phyloP scores from a whole-genome alignment of 371 early-diverging fungal species.

The Mortierella sp. region DNA sequence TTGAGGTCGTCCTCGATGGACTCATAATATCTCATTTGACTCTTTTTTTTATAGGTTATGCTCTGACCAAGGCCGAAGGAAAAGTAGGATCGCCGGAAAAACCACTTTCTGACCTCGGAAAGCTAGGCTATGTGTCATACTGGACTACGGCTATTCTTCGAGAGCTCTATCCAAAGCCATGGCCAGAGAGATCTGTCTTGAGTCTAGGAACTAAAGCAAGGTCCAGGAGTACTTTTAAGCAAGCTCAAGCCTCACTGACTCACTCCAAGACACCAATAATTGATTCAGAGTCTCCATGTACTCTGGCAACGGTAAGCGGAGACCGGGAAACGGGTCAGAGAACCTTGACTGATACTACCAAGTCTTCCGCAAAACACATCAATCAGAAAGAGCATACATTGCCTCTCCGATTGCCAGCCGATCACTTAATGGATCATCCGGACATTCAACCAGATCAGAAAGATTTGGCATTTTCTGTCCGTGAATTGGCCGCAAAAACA shows the following conservation, averaged over 20 bases:
- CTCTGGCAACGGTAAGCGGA: no score
- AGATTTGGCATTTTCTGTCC: constrained; percentile 55
- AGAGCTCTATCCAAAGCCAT: constrained; percentile 51
- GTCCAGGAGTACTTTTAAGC: background rate
- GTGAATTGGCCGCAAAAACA: constrained; percentile 56
- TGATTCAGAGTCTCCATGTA: no score
- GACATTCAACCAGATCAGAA: background rate
- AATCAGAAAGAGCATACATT: no score
- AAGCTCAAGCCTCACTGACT: background rate
- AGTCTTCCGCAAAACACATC: constrained; percentile 1
- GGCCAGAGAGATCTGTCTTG: constrained; percentile 30
- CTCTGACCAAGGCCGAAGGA: constrained; percentile 89
- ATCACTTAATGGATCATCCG: no score
- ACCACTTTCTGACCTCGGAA: constrained; percentile 82
- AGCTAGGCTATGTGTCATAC: constrained; percentile 75
- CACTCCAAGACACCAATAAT: no score
- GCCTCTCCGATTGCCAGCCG: no score
- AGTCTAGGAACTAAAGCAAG: background rate
- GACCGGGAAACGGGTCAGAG: background rate
- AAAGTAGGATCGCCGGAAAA: constrained; percentile 92
- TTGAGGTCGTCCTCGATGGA: background rate
- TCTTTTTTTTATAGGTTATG: constrained; percentile 68
- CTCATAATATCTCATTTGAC: constrained; percentile 16
- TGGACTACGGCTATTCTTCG: constrained; percentile 78
- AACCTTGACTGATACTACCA: constrained; percentile 2